phyloP scores from a whole-genome alignment of 257 asterid species.

The Penstemon davidsonii region DNA sequence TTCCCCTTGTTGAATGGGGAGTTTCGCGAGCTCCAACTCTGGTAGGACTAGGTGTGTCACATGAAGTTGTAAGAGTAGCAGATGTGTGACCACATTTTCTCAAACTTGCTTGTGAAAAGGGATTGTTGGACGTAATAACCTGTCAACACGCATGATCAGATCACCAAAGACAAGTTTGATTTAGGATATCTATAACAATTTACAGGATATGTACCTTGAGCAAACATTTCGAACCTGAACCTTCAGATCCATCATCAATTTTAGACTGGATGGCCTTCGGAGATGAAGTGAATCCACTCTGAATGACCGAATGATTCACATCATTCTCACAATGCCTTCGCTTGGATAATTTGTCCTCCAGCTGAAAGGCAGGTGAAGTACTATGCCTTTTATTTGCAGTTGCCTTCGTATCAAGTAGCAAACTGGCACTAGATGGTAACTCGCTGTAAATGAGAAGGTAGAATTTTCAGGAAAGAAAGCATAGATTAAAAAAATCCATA shows the following conservation, averaged over 20 bases:
- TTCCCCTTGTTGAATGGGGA: conserved; percentile 69
- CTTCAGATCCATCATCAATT: conserved; percentile 27
- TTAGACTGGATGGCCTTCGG: conserved; percentile 29
- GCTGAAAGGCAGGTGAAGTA: conserved; percentile 41
- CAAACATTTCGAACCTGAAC: conserved; percentile 30
- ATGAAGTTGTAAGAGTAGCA: conserved; percentile 38
- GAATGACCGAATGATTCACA: conserved; percentile 35
- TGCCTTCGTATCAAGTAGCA: conserved; percentile 39
- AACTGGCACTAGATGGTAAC: conserved; percentile 39
- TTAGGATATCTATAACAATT: conserved; percentile 12
- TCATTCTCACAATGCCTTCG: conserved; percentile 39
- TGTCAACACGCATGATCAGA: conserved; percentile 39
- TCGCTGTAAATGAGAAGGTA: conserved; percentile 42
- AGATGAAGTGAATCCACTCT: conserved; percentile 38
- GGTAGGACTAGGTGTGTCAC: conserved; percentile 56
- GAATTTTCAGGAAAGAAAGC: conserved; percentile 26
- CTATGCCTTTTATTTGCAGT: conserved; percentile 36
- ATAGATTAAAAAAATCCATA: conserved; percentile 20
- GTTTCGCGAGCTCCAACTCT: conserved; percentile 49
- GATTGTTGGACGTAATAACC: conserved; percentile 40
- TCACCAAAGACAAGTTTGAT: conserved; percentile 13
- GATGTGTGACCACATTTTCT: conserved; percentile 63
- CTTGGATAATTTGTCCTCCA: conserved; percentile 45
- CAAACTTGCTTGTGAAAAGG: conserved; percentile 54
- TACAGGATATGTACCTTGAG: conserved; percentile 45